Percentiles rank a stretch among this genome's conserved stretches.
phyloP scores from a whole-genome alignment of 768 basidiomycete species.

The Ramaria sp. region DNA sequence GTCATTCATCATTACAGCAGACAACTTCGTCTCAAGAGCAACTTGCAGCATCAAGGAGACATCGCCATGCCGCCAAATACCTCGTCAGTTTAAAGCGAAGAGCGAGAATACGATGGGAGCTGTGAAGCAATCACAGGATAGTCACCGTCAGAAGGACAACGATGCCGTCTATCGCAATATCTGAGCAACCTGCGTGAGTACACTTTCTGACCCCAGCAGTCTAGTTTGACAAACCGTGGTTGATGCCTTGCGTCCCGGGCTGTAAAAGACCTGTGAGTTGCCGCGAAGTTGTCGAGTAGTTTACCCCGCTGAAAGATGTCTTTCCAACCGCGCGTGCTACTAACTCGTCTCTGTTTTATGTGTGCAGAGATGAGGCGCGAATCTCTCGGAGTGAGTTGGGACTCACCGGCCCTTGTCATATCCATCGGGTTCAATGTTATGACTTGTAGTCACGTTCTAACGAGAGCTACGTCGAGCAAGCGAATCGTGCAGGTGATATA shows the following conservation, averaged over 20 bases:
- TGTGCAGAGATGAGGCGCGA: not conserved
- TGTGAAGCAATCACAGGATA: not conserved
- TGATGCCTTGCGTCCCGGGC: conserved; percentile 38
- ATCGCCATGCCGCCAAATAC: too few relatives aligned
- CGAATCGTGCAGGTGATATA: not conserved
- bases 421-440: conserved; percentile 19
- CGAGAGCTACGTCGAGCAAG: not conserved
- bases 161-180: conserved; percentile 50
- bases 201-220: not conserved
- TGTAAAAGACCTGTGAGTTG: conserved; percentile 45
- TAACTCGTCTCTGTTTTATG: conserved; percentile 24
- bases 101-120: not conserved
- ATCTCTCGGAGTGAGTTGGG: not conserved
- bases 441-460: conserved; percentile 17
- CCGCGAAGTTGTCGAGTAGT: conserved; percentile 35
- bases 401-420: conserved; percentile 23
- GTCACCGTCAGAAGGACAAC: conserved; percentile 46
- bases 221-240: conserved; percentile 31
- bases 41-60: too few relatives aligned
- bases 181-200: conserved; percentile 21
- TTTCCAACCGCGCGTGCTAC: conserved; percentile 29
- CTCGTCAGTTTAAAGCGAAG: too few relatives aligned
- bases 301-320: conserved; percentile 32
- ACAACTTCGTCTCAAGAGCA: too few relatives aligned
- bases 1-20: too few relatives aligned